Base-by-base conservation (phyloP, 306 rosid species). In the Oemleria cerasiformis region DNA sequence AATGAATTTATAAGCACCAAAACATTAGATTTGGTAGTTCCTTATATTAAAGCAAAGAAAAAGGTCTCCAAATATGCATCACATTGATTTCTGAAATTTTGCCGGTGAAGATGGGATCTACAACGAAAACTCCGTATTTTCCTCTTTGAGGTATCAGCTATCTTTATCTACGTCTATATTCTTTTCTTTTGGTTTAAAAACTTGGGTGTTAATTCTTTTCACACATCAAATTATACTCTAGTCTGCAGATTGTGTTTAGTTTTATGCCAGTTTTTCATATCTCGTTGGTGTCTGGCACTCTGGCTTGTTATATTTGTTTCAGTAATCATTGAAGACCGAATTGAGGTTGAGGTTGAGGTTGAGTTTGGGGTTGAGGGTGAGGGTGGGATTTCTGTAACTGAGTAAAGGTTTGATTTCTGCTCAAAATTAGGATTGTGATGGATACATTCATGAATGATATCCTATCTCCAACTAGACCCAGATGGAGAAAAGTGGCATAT, bases 401-500 rank as follows among this genome's bases (percentile, higher is more conserved):
- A 30, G 63, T 14, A 58, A 13, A 58, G 20, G 34, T 67, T 67
- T 67, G 44, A 11, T 19, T n/a, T 63, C 19, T 58, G 19, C 63
- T 34, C 40, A 14, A 34, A 7, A 51, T 0, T 45, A 34, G 25
- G 20, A 55, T 63, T 66, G 40, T 30, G 72, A 91, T 89, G 98
- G 88, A 84, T 77, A 30, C 20, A 56, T 40, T 21, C 40, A 56
- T 70, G 47, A 68, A 38, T 25, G 84, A 71, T 19, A 74, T 45
- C 75, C 80, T 79, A 16, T 75, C 84, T 20, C 73, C 76, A 2
- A 77, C 81, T 53, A 82, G 20, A 38, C 71, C 86, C 61, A 88
- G 64, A 77, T 93, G 98, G 97, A 80, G 88, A 84, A 93, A 93
- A 80, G 96, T 93, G 56, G 98, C 97, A 12, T 93, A 90, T 55